These are phyloP conservation scores for Solanum dulcamara DNA, from an alignment of 257 asterid species.

Conservation along the genomic window DNA sequence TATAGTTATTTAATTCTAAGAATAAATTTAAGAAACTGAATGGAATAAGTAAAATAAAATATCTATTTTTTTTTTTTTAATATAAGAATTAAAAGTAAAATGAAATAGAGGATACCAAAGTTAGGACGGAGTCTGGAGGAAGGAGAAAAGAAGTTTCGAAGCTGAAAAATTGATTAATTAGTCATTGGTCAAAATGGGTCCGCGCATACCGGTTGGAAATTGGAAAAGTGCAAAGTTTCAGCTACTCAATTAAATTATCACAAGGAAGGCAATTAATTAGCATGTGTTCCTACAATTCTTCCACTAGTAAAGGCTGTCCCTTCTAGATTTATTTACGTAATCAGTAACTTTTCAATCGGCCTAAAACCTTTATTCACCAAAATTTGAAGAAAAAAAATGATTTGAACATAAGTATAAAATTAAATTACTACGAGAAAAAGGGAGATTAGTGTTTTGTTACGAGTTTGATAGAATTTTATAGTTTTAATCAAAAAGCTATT, in stretches of 20 bases:
- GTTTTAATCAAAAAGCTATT: background rate
- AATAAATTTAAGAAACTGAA: too few relatives aligned
- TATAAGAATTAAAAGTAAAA: too few relatives aligned
- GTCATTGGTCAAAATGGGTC: background rate
- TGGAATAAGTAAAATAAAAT: too few relatives aligned
- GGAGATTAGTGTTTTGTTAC: too few relatives aligned
- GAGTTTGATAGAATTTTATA: fast-evolving
- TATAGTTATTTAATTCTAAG: too few relatives aligned
- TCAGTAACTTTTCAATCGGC: background rate
- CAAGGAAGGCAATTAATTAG: background rate
- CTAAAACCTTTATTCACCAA: background rate
- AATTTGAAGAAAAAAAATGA: background rate
- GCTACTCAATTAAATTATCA: background rate
- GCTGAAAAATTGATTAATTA: background rate
- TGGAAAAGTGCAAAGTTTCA: background rate
- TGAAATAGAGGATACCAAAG: background rate
- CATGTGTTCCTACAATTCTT: background rate
- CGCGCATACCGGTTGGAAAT: background rate
- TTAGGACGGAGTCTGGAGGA: background rate
- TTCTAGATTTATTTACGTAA: background rate
- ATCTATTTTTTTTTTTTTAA: too few relatives aligned
- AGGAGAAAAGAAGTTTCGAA: background rate
- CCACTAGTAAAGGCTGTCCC: background rate
- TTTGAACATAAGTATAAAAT: background rate
- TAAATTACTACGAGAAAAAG: background rate